These are phyloP conservation scores for Calonectria ilicicola DNA, from an alignment of 2,329 filamentous ascomycete genomes.

Conservation along the genomic window DNA sequence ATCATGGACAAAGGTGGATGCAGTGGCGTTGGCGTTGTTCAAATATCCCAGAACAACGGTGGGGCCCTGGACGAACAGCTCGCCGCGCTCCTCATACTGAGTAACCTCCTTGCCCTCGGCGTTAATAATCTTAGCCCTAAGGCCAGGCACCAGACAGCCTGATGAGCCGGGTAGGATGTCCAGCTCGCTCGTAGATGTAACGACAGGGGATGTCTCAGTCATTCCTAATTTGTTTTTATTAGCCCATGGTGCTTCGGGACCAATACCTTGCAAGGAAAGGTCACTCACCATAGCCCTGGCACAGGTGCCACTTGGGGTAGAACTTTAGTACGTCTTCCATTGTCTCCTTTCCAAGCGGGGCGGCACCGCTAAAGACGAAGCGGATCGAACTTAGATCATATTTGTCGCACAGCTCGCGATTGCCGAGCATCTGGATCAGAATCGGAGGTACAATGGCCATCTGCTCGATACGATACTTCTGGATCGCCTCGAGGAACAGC, in stretches of 20 bases:
- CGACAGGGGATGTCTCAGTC: slow-evolving; percentile 79
- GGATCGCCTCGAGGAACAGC: slow-evolving; percentile 72
- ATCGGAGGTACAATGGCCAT: slow-evolving; percentile 83
- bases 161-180: slow-evolving; percentile 78
- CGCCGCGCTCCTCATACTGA: slow-evolving; percentile 78
- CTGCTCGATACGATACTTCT: slow-evolving; percentile 75
- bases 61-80: slow-evolving; percentile 83
- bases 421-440: slow-evolving; percentile 79
- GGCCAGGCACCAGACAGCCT: slow-evolving; percentile 74
- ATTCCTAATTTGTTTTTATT: slow-evolving; percentile 60
- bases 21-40: slow-evolving; percentile 85
- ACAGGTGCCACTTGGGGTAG: slow-evolving; percentile 74
- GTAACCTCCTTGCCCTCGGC: slow-evolving; percentile 76
- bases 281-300: slow-evolving; percentile 76
- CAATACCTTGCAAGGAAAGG: rapidly evolving
- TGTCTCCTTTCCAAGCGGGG: slow-evolving; percentile 78
- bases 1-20: slow-evolving; percentile 78
- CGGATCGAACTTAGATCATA: slow-evolving; percentile 78
- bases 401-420: slow-evolving; percentile 67
- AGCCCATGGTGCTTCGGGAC: not conserved
- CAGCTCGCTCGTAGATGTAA: slow-evolving; percentile 65
- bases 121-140: slow-evolving; percentile 73
- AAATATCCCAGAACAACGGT: slow-evolving; percentile 86
- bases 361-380: slow-evolving; percentile 77
- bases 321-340: slow-evolving; percentile 70